Base-by-base conservation (phyloP, 257 asterid species). In the Leptodermis oblonga region DNA sequence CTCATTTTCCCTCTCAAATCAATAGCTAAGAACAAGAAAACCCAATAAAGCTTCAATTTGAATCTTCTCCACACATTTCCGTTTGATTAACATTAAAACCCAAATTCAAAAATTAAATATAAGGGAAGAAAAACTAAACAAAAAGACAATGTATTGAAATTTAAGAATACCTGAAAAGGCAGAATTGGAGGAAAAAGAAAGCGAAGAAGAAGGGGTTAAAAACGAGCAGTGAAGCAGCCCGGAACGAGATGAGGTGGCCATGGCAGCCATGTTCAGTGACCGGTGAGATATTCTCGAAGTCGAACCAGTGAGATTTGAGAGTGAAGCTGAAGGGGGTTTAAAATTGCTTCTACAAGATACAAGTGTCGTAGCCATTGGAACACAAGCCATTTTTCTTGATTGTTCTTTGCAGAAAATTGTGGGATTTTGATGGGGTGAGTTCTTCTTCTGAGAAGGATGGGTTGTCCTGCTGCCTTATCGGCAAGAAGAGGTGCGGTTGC, bases 221-320 rank as follows among this genome's bases (percentile, higher is more conserved):
- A 88, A 85, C 76, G 92, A 76, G 75, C 80, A 85, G 75, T 79
- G 90, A 68, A 88, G 90, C 70, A 67, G 25, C 46, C 86, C 92
- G 34, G 87, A 61, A 71, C 30, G 61, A 20, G 69, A 74, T 78
- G 73, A 26, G 1, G 77, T 11, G 52, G 77, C 67, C 68, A 55
- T 78, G 43, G 82, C 56, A 36, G 77, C 85, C 20, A 72, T 65
- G 41, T 58, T 75, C 34, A 83, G 63, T 56, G 86, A 83, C 7
- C 63, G 48, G 60, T 83, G 66, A 37, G 83, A 68, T 52, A 71
- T 39, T 34, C 69, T 69, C 6, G 87, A 68, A 75, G 78, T 85
- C 28, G 86, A 73, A 64, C 85, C 90, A 3, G 86, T 66, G 34
- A 73, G 72, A 30, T 84, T 80, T 26, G 87, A 76, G 22, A 87